Evolutionary conservation across 192 early-diverging fungal genomes (phyloP).

Genomic region (Obelidium mucronatum): DNA sequence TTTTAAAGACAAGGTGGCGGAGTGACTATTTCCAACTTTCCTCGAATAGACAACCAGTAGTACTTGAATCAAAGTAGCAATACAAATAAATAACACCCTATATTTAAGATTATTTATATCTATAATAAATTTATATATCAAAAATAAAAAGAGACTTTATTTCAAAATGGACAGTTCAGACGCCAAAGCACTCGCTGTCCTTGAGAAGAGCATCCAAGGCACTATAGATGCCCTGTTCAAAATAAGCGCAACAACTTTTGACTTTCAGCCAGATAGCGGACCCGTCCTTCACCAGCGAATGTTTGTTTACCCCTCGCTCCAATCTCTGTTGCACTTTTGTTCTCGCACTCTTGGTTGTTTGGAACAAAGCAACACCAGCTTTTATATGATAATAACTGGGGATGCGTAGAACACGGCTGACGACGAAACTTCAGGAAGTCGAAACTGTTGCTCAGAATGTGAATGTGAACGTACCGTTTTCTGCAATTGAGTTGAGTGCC

Average conservation of each 20-base stretch:
- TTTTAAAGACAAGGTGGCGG: no score
- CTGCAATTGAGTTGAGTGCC: slow-evolving; percentile 10
- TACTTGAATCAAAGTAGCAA: no score
- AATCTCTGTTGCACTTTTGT: neutral
- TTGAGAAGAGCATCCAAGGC: slow-evolving; percentile 12
- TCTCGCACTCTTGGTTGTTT: neutral
- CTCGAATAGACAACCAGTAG: no score
- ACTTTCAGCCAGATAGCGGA: slow-evolving; percentile 27
- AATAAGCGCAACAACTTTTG: slow-evolving; percentile 26
- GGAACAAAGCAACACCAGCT: no score
- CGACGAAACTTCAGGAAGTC: neutral
- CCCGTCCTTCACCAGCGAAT: slow-evolving; percentile 29
- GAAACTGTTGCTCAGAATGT: slow-evolving; percentile 1
- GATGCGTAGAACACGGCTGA: slow-evolving; percentile 11
- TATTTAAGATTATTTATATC: no score
- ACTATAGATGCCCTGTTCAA: slow-evolving; percentile 20
- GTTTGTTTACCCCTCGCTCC: neutral
- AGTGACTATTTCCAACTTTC: no score
- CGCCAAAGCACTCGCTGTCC: neutral
- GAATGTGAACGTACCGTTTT: slow-evolving; percentile 2
- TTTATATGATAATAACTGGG: no score
- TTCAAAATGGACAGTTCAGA: neutral
- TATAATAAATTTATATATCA: no score
- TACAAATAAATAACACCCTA: no score
- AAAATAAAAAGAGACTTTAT: neutral